These are phyloP conservation scores for Oryza meyeriana DNA, from an alignment of 176 grass and related monocot species.

Conservation along the genomic window DNA sequence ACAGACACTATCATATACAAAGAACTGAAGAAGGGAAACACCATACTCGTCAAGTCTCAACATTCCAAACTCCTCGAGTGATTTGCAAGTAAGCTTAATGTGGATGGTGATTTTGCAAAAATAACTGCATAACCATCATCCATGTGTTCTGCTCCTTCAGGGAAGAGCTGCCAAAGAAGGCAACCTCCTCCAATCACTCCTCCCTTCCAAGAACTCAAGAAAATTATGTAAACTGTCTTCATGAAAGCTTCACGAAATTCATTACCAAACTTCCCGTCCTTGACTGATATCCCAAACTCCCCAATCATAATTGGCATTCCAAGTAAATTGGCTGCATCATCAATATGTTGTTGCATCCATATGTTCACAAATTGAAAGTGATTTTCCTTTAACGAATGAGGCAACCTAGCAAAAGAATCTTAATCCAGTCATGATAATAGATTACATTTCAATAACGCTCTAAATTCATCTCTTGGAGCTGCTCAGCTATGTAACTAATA, in stretches of 20 bases:
- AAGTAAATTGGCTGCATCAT: slow-evolving; percentile 66
- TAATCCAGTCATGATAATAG: neutral
- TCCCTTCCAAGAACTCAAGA: slow-evolving; percentile 44
- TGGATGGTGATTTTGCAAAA: slow-evolving; percentile 56
- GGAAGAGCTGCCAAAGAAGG: slow-evolving; percentile 88
- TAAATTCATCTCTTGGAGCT: neutral
- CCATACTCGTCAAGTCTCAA: neutral
- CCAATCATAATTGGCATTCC: slow-evolving; percentile 65
- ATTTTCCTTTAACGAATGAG: slow-evolving; percentile 39
- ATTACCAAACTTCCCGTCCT: slow-evolving; percentile 50
- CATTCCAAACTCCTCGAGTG: slow-evolving; percentile 49
- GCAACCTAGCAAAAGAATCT: slow-evolving; percentile 53
- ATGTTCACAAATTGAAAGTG: slow-evolving; percentile 64
- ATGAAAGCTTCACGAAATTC: slow-evolving; percentile 69
- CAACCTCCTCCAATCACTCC: slow-evolving; percentile 67
- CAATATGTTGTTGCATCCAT: slow-evolving; percentile 82
- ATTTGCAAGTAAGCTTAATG: slow-evolving; percentile 39
- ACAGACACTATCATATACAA: neutral
- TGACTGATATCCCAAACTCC: slow-evolving; percentile 83
- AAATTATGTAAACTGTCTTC: slow-evolving; percentile 53
- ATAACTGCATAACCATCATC: slow-evolving; percentile 81
- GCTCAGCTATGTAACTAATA: neutral
- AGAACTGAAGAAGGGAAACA: neutral
- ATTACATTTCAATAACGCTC: neutral
- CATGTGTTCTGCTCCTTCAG: slow-evolving; percentile 81